A percentile compares a stretch with the other conserved stretches of the same genome.
Evolutionary conservation across 73 alveolate species (phyloP).

Genomic region (Paramecium sonneborni): DNA sequence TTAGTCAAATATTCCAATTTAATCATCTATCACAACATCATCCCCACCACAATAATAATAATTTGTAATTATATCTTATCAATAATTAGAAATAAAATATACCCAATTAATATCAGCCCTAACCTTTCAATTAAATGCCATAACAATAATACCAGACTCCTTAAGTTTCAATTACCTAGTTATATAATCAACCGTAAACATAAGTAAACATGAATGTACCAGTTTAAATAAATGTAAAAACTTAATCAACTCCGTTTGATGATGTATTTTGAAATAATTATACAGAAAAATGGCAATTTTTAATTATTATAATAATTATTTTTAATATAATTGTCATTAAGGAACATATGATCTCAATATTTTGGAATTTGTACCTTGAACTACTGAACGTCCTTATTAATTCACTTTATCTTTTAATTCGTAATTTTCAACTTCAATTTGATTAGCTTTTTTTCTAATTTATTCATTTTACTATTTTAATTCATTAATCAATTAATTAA

Average conservation of each 20-base stretch:
- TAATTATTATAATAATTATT: background rate
- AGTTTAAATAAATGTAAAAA: background rate
- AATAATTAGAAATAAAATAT: background rate
- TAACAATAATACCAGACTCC: background rate
- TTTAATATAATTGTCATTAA: background rate
- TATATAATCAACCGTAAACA: constrained; percentile 5
- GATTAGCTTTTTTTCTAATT: background rate
- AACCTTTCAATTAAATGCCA: background rate
- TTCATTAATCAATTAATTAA: background rate
- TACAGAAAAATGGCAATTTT: background rate
- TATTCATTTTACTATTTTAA: constrained; percentile 21
- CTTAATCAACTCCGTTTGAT: constrained; percentile 50
- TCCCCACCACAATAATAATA: background rate
- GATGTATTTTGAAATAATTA: constrained; percentile 17
- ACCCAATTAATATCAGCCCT: background rate
- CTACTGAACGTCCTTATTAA: background rate
- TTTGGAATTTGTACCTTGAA: background rate
- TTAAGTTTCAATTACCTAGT: constrained; percentile 30
- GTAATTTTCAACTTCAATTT: constrained; percentile 15
- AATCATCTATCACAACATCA: background rate
- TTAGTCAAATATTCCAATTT: background rate
- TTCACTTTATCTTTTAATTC: constrained; percentile 31
- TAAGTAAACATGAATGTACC: background rate
- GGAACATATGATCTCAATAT: background rate
- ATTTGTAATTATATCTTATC: background rate